phyloP scores from a whole-genome alignment of 1,139 yeast species.

The Suhomyces atakaporum region DNA sequence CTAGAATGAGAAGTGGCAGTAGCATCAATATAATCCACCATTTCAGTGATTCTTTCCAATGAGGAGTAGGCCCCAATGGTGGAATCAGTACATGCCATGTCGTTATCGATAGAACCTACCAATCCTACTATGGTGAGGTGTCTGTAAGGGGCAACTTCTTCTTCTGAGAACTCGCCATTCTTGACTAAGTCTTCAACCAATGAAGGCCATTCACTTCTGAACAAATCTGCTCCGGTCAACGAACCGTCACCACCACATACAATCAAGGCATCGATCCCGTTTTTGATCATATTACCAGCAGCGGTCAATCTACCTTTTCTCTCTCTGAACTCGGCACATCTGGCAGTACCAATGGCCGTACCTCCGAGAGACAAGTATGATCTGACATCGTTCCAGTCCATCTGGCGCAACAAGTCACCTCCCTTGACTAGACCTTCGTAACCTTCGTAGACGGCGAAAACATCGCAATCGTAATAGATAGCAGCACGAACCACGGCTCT shows the following conservation, averaged over 20 bases:
- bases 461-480: conserved; percentile 69
- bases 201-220: conserved; percentile 79
- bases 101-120: conserved; percentile 83
- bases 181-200: conserved; percentile 61
- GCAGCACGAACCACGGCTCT: conserved; percentile 79
- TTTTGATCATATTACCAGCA: conserved; percentile 65
- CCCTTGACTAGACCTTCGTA: conserved; percentile 76
- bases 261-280: conserved; percentile 76
- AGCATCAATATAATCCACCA: conserved; percentile 81
- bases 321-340: conserved; percentile 68
- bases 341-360: conserved; percentile 79
- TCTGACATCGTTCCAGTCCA: conserved; percentile 78
- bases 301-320: conserved; percentile 67
- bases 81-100: conserved; percentile 80
- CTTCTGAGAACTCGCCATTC: conserved; percentile 49
- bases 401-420: conserved; percentile 61
- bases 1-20: conserved; percentile 83
- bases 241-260: conserved; percentile 91
- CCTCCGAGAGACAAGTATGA: conserved; percentile 78
- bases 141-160: conserved; percentile 53
- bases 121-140: conserved; percentile 73
- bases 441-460: conserved; percentile 75
- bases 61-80: conserved; percentile 83
- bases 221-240: conserved; percentile 78
- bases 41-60: conserved; percentile 72